phyloP scores from a whole-genome alignment of 2,329 filamentous ascomycete species.

The Dactylellina cionopaga region DNA sequence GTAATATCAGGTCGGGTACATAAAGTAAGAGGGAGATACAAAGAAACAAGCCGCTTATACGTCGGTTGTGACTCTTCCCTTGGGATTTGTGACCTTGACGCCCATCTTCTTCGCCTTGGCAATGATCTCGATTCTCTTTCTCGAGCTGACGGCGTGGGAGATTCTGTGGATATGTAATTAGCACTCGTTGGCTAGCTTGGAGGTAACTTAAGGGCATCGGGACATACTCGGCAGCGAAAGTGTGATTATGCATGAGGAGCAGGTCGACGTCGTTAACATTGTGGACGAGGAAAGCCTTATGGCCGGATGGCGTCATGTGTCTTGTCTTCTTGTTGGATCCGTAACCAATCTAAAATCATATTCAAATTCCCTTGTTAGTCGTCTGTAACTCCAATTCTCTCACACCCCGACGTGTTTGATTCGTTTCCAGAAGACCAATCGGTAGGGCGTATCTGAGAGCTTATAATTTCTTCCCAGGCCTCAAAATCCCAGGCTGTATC shows the following conservation, averaged over 20 bases:
- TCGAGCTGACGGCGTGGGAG: slow-evolving; percentile 94
- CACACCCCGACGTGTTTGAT: too few species aligned
- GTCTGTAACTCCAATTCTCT: background rate
- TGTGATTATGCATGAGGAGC: slow-evolving; percentile 99
- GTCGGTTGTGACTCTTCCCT: slow-evolving; percentile 98
- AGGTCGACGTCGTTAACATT: slow-evolving; percentile 96
- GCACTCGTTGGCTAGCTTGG: background rate
- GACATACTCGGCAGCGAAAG: slow-evolving; percentile 96
- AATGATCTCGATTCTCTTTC: slow-evolving; percentile 98
- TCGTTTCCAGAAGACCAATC: too few species aligned
- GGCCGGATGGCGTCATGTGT: slow-evolving; percentile 98
- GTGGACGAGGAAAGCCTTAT: slow-evolving; percentile 99
- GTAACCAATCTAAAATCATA: slow-evolving; percentile 82
- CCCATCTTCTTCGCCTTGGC: slow-evolving; percentile 96
- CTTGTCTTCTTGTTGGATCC: slow-evolving; percentile 99
- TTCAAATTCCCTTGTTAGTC: slow-evolving; percentile 20
- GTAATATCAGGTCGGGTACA: slow-evolving; percentile 38
- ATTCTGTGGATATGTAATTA: slow-evolving; percentile 71
- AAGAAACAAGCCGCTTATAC: slow-evolving; percentile 65
- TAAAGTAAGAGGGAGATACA: slow-evolving; percentile 6
- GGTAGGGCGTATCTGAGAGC: too few species aligned
- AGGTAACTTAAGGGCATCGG: too few species aligned
- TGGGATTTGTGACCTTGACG: slow-evolving; percentile 99
- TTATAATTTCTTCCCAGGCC: too few species aligned
- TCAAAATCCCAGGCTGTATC: slow-evolving; percentile 10